phyloP scores from a whole-genome alignment of 306 rosid species.

The Castanospermum australe region DNA sequence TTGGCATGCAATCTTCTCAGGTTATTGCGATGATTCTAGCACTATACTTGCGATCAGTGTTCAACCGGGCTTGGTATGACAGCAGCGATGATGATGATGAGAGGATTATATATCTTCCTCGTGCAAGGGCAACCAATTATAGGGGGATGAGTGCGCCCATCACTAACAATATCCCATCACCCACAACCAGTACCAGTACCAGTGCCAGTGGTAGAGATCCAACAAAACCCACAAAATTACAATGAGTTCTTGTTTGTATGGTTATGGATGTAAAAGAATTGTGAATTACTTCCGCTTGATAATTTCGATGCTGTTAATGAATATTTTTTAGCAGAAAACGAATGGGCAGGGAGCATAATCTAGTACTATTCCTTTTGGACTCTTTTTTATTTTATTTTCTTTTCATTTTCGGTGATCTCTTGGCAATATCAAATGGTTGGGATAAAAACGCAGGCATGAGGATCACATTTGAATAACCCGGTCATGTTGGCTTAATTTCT shows the following conservation, averaged over 20 bases:
- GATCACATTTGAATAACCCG: too few relatives aligned
- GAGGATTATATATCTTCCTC: neutral
- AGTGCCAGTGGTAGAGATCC: neutral
- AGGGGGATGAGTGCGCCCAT: neutral
- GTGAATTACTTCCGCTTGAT: neutral
- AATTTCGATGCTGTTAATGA: neutral
- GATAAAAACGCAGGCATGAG: too few relatives aligned
- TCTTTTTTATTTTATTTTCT: too few relatives aligned
- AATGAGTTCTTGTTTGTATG: neutral
- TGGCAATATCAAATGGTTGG: neutral
- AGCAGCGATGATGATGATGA: neutral
- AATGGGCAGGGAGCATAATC: neutral
- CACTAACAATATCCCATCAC: neutral
- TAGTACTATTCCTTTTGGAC: neutral
- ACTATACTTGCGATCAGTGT: slow-evolving; percentile 9
- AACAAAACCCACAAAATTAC: neutral
- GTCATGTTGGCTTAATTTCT: too few relatives aligned
- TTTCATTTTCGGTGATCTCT: too few relatives aligned
- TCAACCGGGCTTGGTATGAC: neutral
- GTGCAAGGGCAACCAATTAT: neutral
- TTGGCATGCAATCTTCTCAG: neutral
- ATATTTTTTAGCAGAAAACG: neutral
- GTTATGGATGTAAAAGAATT: neutral
- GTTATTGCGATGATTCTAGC: slow-evolving; percentile 12
- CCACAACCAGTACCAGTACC: neutral